These are phyloP conservation scores for Solidago caesia DNA, from an alignment of 129 eudicot species.

Conservation along the genomic window DNA sequence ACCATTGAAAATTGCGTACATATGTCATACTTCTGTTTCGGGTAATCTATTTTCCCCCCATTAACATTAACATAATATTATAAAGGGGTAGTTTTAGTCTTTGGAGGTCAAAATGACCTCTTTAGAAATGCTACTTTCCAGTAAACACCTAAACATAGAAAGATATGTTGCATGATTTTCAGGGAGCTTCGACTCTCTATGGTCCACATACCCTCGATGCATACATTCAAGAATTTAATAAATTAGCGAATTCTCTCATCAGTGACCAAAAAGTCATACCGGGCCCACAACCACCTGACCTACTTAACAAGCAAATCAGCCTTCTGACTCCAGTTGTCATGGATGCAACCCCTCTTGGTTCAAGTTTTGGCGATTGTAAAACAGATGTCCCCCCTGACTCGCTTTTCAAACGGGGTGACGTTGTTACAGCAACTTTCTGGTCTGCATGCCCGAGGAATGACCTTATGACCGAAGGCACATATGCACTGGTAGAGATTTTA, in stretches of 20 bases:
- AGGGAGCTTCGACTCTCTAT: slow-evolving; percentile 65
- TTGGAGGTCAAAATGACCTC: no score
- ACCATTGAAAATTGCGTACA: no score
- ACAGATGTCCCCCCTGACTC: slow-evolving; percentile 40
- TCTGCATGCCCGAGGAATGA: slow-evolving; percentile 69
- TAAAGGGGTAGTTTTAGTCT: no score
- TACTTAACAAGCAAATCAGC: slow-evolving; percentile 52
- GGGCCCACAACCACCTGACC: slow-evolving; percentile 59
- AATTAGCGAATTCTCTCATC: slow-evolving; percentile 39
- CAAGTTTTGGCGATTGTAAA: slow-evolving; percentile 41
- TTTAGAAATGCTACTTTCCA: neutral
- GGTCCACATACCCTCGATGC: slow-evolving; percentile 57
- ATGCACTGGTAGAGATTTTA: slow-evolving; percentile 50
- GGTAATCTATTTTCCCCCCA: no score
- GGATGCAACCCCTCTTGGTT: slow-evolving; percentile 51
- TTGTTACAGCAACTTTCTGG: slow-evolving; percentile 42
- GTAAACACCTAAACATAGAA: neutral
- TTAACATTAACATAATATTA: no score
- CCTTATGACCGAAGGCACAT: slow-evolving; percentile 59
- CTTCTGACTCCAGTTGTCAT: slow-evolving; percentile 46
- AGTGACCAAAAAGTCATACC: slow-evolving; percentile 26
- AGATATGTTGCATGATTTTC: neutral
- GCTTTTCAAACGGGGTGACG: slow-evolving; percentile 41
- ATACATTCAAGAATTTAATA: slow-evolving; percentile 57
- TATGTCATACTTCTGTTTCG: no score